A percentile compares a stretch with the other conserved stretches of the same genome.
phyloP scores from a whole-genome alignment of 805 yeast genomes.

The Lachancea cidri region DNA sequence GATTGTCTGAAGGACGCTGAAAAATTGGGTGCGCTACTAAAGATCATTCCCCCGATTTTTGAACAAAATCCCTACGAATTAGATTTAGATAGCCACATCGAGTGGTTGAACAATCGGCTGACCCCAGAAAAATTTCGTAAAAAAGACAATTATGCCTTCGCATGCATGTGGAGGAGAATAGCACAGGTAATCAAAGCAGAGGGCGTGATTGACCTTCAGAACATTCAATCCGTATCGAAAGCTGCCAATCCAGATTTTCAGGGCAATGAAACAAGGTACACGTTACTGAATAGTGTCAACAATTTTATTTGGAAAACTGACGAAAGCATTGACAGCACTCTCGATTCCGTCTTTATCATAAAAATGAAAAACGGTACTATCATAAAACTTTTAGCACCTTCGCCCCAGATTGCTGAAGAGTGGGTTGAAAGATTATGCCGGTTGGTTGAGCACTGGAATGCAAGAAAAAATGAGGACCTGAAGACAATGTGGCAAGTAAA shows the following conservation, averaged over 20 bases:
- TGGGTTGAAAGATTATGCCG: slow-evolving; percentile 57
- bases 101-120: slow-evolving; percentile 50
- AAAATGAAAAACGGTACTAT: slow-evolving; percentile 41
- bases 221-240: slow-evolving; percentile 38
- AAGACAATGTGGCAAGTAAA: slow-evolving; percentile 35
- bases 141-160: slow-evolving; percentile 54
- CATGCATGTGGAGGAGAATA: slow-evolving; percentile 60
- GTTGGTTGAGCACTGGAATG: slow-evolving; percentile 55
- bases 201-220: slow-evolving; percentile 55
- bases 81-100: slow-evolving; percentile 46
- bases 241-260: slow-evolving; percentile 28
- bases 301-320: slow-evolving; percentile 17
- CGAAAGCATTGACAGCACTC: slow-evolving; percentile 21
- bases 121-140: slow-evolving; percentile 38
- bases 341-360: slow-evolving; percentile 51
- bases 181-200: slow-evolving; percentile 51
- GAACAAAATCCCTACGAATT: slow-evolving; percentile 52
- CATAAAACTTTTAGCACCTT: slow-evolving; percentile 54
- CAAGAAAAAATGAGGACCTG: slow-evolving; percentile 39
- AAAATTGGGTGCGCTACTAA: slow-evolving; percentile 16
- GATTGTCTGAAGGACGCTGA: slow-evolving; percentile 30
- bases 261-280: slow-evolving; percentile 25
- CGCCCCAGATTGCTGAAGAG: slow-evolving; percentile 43
- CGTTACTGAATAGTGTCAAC: slow-evolving; percentile 17
- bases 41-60: slow-evolving; percentile 35